Percentiles rank a stretch among this genome's conserved stretches.
These are phyloP conservation scores for Coffea canephora DNA, from an alignment of 257 asterid genomes.

Conservation along the genomic window DNA sequence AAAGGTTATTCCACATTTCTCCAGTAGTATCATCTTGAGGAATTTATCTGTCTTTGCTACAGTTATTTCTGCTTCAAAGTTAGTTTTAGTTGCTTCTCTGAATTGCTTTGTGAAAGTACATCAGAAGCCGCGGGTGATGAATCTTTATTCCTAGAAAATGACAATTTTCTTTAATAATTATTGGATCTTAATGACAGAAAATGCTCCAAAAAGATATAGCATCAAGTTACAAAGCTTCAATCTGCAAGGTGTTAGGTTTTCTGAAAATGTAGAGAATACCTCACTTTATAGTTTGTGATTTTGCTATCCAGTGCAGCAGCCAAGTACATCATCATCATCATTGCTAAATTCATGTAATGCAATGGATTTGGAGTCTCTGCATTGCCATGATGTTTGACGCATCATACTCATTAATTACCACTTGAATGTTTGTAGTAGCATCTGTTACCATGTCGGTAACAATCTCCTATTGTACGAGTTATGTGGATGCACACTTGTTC, in stretches of 20 bases:
- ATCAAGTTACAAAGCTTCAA: background rate
- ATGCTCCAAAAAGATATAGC: too few relatives aligned
- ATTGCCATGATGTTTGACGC: background rate
- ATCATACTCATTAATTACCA: background rate
- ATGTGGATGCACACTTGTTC: background rate
- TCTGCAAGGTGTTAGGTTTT: background rate
- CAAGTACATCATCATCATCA: background rate
- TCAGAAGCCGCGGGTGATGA: background rate
- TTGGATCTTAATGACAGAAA: background rate
- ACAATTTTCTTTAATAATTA: background rate
- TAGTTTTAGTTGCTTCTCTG: background rate
- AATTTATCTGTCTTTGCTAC: background rate
- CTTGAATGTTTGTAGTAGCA: background rate
- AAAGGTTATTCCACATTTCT: conserved; percentile 43
- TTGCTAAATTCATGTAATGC: background rate
- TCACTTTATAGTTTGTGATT: background rate
- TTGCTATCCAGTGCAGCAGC: background rate
- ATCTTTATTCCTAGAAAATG: background rate
- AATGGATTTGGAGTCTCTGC: background rate
- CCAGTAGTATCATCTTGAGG: background rate
- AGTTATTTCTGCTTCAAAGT: background rate
- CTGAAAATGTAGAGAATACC: background rate
- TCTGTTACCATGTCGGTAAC: background rate
- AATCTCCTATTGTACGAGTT: background rate
- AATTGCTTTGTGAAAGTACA: too few relatives aligned